Conservation (phyloP, 139 green algal genomes). For the Chlorella vulgaris region DNA sequence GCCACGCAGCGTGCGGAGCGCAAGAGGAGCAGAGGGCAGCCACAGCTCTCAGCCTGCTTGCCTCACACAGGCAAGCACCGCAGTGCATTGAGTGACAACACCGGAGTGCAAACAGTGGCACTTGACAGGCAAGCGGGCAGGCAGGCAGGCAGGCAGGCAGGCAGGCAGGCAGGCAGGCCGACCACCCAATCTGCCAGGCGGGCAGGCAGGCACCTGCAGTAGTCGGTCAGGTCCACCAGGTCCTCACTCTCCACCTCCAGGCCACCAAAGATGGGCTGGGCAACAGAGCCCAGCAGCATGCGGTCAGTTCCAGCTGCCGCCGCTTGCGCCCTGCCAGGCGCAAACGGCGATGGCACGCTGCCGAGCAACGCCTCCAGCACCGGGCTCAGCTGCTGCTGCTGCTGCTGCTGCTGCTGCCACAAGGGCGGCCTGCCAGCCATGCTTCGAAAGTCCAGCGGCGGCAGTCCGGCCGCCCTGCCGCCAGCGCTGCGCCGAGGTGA, state of each 20-base stretch:
- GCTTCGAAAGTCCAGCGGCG: background rate
- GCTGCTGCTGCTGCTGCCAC: background rate
- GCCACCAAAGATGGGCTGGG: background rate
- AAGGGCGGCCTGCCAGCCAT: background rate
- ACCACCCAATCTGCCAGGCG: too few species aligned
- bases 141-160: background rate
- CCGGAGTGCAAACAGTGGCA: background rate
- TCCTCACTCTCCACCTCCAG: constrained; percentile 18
- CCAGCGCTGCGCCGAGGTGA: background rate
- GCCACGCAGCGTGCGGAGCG: too few species aligned
- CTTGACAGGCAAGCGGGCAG: too few species aligned
- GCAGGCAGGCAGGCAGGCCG: too few species aligned
- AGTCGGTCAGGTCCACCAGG: constrained; percentile 16
- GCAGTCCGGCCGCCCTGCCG: too few species aligned
- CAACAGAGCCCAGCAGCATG: background rate
- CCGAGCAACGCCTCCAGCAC: constrained; percentile 4
- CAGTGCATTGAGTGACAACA: too few species aligned
- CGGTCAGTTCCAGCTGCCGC: too few species aligned
- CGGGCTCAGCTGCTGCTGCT: background rate
- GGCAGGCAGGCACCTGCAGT: constrained; percentile 24
- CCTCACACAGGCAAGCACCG: background rate
- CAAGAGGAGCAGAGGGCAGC: too few species aligned
- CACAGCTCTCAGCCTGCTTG: background rate
- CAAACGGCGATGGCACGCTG: background rate
- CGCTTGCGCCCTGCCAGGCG: too few species aligned